Base-by-base conservation (phyloP, 2,329 filamentous ascomycete species). In the Aureobasidium musti region DNA sequence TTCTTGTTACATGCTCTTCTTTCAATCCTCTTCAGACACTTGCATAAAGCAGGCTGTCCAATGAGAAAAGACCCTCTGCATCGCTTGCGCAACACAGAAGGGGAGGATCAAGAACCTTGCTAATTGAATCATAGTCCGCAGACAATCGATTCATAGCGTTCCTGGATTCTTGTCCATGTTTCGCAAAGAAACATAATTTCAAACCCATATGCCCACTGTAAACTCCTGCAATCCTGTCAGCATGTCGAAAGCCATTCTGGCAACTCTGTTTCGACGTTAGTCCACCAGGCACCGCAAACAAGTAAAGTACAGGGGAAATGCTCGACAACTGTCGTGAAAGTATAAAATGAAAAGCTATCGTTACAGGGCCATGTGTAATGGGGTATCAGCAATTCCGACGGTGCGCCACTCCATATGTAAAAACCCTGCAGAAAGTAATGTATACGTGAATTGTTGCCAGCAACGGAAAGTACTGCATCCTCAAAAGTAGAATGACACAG, bases 51-150 rank as follows among this genome's bases (percentile, higher is more conserved):
- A 50, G 39, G 35, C 23, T 7, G 14, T 54, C 53, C 64, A 43
- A 66, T 52, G 64, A 66, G 64, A 66, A 66, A 66, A 66, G 54
- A 60, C 52, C 53, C 64, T 50, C 43, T 57, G 39, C 30, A 39
- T 23, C 26, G 28, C 39, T 59, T 50, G 28, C 33, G 41, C 50
- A 41, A 23, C 41, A 21, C 45, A 47, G 63, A 47, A 57, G 63
- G 45, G 41, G 63, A 65, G 52, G 63, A 57, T 52, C 39, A 65
- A 47, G 52, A 52, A 28, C 33, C n/a, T 45, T 41, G 33, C 30
- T 41, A 39, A 26, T 41, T 26, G 30, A 49, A 41, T 39, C 14
- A 57, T 0, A 30, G 28, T 53, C 63, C 23, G 28, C 6, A 57
- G 39, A 57, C 41, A 17, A 19, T 23, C 43, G 28, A 57, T 17